A percentile compares a stretch with the other conserved stretches of the same genome.
phyloP scores from a whole-genome alignment of 768 basidiomycete genomes.

The Serendipita sp. region DNA sequence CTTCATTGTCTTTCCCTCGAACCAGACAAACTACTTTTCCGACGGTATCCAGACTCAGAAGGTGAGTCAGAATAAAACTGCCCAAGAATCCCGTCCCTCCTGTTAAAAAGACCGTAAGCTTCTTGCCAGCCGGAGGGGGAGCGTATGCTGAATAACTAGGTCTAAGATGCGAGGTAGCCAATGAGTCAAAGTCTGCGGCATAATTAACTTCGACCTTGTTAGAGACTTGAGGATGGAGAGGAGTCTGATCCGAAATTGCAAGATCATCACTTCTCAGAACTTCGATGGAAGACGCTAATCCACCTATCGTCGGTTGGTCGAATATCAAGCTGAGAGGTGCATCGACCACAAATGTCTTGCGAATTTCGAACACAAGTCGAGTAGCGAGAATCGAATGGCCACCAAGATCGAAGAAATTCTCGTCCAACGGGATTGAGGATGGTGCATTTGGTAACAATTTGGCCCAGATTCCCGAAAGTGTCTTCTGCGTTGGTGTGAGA shows the following conservation, averaged over 20 bases:
- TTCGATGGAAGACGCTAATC: slow-evolving; percentile 65
- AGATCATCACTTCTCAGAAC: slow-evolving; percentile 62
- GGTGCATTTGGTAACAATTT: slow-evolving; percentile 66
- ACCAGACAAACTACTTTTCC: slow-evolving; percentile 88
- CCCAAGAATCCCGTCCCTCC: slow-evolving; percentile 97
- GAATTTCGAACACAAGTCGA: slow-evolving; percentile 89
- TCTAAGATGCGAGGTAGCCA: slow-evolving; percentile 40
- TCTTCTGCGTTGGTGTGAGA: slow-evolving; percentile 57
- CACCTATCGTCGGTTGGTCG: slow-evolving; percentile 70
- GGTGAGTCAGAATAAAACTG: slow-evolving; percentile 73
- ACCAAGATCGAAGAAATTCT: slow-evolving; percentile 95
- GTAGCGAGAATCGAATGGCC: slow-evolving; percentile 98
- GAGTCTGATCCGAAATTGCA: slow-evolving; percentile 15
- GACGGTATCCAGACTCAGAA: slow-evolving; percentile 53
- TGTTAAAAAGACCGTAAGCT: slow-evolving; percentile 78
- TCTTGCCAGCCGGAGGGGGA: slow-evolving; percentile 27
- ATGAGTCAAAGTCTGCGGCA: slow-evolving; percentile 54
- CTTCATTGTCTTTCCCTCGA: slow-evolving; percentile 45
- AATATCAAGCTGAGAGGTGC: slow-evolving; percentile 88
- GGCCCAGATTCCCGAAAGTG: slow-evolving; percentile 74
- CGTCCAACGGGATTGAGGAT: slow-evolving; percentile 65
- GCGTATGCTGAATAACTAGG: slow-evolving; percentile 38
- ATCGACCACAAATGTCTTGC: slow-evolving; percentile 79
- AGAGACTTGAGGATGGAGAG: slow-evolving; percentile 15
- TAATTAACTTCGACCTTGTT: slow-evolving; percentile 40